A percentile compares a stretch with the other conserved stretches of the same genome.
Evolutionary conservation across 768 basidiomycete genomes (phyloP).

Genomic region (Collybia sordida): DNA sequence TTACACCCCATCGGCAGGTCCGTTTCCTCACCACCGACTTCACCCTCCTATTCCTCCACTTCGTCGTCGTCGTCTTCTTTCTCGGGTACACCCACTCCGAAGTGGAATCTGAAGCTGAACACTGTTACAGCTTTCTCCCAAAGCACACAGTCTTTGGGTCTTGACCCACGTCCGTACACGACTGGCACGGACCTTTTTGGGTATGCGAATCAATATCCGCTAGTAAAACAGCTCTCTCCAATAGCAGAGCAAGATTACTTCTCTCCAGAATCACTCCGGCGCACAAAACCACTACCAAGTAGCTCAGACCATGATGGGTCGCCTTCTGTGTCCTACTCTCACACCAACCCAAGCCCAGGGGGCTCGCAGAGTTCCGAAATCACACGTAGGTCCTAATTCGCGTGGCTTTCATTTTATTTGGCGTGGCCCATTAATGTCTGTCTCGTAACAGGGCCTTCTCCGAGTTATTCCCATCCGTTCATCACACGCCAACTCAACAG

Average conservation of each 20-base stretch:
- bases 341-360: slow-evolving; percentile 28
- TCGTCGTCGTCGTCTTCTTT: slow-evolving; percentile 23
- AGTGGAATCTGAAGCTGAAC: slow-evolving; percentile 30
- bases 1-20: slow-evolving; percentile 21
- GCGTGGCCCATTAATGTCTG: background rate
- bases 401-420: slow-evolving; percentile 4
- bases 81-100: slow-evolving; percentile 15
- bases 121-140: slow-evolving; percentile 26
- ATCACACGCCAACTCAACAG: slow-evolving; percentile 65
- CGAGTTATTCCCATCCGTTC: slow-evolving; percentile 52
- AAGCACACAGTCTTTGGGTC: slow-evolving; percentile 43
- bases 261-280: slow-evolving; percentile 42
- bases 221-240: slow-evolving; percentile 58
- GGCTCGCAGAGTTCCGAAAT: slow-evolving; percentile 39
- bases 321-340: slow-evolving; percentile 13
- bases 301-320: slow-evolving; percentile 16
- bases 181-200: slow-evolving; percentile 32
- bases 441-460: slow-evolving; percentile 42
- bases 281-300: slow-evolving; percentile 31
- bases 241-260: slow-evolving; percentile 67
- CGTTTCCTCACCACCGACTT: slow-evolving; percentile 25
- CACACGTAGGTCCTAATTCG: slow-evolving; percentile 38
- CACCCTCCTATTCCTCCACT: slow-evolving; percentile 22
- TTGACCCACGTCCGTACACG: slow-evolving; percentile 29
- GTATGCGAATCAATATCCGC: slow-evolving; percentile 35